Percentiles rank a stretch among this genome's conserved stretches.
Evolutionary conservation across 257 asterid genomes (phyloP).

Genomic region (Salvia splendens): DNA sequence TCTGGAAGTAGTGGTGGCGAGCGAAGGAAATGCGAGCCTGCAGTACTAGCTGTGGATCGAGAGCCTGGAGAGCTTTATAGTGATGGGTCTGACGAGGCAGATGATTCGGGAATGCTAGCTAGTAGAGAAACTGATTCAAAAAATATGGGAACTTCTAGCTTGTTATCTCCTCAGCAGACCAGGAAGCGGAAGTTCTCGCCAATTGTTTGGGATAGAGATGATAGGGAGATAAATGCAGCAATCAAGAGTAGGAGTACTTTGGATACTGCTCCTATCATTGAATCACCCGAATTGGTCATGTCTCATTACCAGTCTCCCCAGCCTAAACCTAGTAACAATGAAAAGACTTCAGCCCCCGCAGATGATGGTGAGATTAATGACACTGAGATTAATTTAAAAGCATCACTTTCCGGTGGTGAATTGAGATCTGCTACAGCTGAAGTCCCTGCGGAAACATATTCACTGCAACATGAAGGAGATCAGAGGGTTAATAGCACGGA

Average conservation of each 20-base stretch:
- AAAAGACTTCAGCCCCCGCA: constrained; percentile 30
- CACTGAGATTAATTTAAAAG: constrained; percentile 33
- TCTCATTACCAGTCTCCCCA: constrained; percentile 37
- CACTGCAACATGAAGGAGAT: constrained; percentile 37
- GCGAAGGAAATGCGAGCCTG: constrained; percentile 36
- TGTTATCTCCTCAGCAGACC: constrained; percentile 38
- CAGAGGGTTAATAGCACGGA: constrained; percentile 27
- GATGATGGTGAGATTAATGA: constrained; percentile 31
- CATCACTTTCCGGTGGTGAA: constrained; percentile 38
- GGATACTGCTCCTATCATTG: constrained; percentile 35
- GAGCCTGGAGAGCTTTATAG: constrained; percentile 91
- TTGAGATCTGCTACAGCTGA: constrained; percentile 34
- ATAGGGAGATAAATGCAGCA: constrained; percentile 45
- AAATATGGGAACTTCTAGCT: constrained; percentile 43
- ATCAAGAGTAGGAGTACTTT: constrained; percentile 40
- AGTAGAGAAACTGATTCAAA: constrained; percentile 37
- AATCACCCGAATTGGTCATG: constrained; percentile 38
- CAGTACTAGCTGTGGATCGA: constrained; percentile 43
- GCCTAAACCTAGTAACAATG: constrained; percentile 33
- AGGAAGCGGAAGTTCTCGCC: constrained; percentile 84
- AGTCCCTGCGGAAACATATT: constrained; percentile 38
- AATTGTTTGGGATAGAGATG: constrained; percentile 86
- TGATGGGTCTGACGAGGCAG: constrained; percentile 76
- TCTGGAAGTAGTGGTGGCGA: constrained; percentile 58
- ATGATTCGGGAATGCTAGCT: constrained; percentile 46